Base-by-base conservation (phyloP, 2,329 filamentous ascomycete genomes). In the Triangularia setosa region DNA sequence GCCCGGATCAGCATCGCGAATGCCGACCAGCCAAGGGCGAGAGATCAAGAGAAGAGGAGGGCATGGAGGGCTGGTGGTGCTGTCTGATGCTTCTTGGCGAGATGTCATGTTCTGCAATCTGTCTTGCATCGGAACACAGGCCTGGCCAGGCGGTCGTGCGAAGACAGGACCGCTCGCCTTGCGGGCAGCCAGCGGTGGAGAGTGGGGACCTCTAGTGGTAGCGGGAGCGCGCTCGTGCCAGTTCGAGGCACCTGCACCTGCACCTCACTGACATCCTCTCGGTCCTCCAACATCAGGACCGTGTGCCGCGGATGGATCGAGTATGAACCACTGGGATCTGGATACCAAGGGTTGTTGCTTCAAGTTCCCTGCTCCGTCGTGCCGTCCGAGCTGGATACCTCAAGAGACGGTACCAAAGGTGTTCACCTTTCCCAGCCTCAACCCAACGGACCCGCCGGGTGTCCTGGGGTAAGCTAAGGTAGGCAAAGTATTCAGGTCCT, bases 161-260 rank as follows among this genome's bases (percentile, higher is more conserved):
- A 48, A 48, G 40, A 48, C 58, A 48, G 64, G 67, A 68, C 67
- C 67, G 67, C 65, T 68, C 67, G 67, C 67, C 67, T 68, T 68
- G 67, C 65, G 67, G 67, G 63, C 64, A 68, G 35, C n/a, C 30
- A 25, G 30, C 21, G 27, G 57, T 44, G 35, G 57, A 59, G 30
- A 59, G 40, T 48, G 40, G 40, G 40, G 40, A n/a, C 3, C 40
- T 48, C 40, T 48, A 48, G 40, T 48, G 40, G 40, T 23, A 48
- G 40, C 40, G 40, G 40, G 40, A 48, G 18, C n/a, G 18, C 40
- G 40, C 40, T 48, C 40, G 40, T 48, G 40, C 40, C 40, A 48
- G 40, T 48, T n/a, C 40, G 40, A 48, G 40, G 40, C 40, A 48
- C 40, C 40, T 48, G 40, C 40, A 9, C n/a, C 40, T 48, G 40